A percentile compares a stretch with the other conserved stretches of the same genome.
Evolutionary conservation across 2,329 filamentous ascomycete species (phyloP).

Genomic region (Aureobasidium namibiae): DNA sequence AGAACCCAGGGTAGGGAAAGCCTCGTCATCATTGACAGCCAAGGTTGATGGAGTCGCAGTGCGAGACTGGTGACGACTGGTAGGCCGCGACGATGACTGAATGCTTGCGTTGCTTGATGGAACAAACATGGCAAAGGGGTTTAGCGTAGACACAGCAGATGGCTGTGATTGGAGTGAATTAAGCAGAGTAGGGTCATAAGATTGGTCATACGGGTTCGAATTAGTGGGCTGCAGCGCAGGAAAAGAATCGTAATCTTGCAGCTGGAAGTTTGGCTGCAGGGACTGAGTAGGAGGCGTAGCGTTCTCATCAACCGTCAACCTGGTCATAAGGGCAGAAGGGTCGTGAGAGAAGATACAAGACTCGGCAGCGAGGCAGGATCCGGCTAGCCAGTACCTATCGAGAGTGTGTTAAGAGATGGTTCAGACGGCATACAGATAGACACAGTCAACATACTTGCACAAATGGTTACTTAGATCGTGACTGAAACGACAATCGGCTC

Average conservation of each 20-base stretch:
- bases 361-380: conserved; percentile 86
- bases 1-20: conserved; percentile 82
- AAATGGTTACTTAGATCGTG: conserved; percentile 93
- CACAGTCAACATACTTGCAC: conserved; percentile 63
- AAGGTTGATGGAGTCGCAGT: conserved; percentile 58
- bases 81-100: conserved; percentile 61
- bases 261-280: conserved; percentile 60
- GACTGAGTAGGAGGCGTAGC: conserved; percentile 56
- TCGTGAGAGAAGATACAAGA: conserved; percentile 98
- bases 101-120: conserved; percentile 47
- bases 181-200: conserved; percentile 31
- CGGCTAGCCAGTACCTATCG: conserved; percentile 83
- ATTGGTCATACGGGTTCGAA: conserved; percentile 36
- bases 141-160: conserved; percentile 51
- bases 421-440: not conserved
- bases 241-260: conserved; percentile 79
- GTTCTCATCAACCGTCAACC: conserved; percentile 64
- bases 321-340: conserved; percentile 75
- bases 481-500: conserved; percentile 93
- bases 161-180: conserved; percentile 30
- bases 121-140: conserved; percentile 51
- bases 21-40: conserved; percentile 83
- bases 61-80: conserved; percentile 68
- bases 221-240: conserved; percentile 56
- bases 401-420: conserved; percentile 21